Evolutionary conservation across 768 basidiomycete genomes (phyloP).

Genomic region (Solioccasus polychromus): DNA sequence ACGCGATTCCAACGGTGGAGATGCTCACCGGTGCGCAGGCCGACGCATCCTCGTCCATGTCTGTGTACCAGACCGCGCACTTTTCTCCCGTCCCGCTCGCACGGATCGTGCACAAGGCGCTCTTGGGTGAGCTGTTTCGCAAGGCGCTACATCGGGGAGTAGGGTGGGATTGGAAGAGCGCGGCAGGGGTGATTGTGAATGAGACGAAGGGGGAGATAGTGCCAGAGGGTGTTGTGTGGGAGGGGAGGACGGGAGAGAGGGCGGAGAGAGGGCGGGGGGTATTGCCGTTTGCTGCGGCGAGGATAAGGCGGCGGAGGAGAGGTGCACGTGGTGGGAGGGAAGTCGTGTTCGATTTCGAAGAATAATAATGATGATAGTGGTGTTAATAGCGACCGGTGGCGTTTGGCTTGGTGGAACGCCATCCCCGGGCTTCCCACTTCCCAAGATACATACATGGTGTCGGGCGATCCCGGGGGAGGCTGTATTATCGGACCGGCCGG

Average conservation of each 20-base stretch:
- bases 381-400: too few species aligned
- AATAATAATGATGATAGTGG: too few species aligned
- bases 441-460: too few species aligned
- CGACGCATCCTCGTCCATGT: neutral
- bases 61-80: too few species aligned
- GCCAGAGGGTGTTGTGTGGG: neutral
- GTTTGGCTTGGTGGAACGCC: too few species aligned
- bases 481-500: too few species aligned
- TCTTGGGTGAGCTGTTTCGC: conserved; percentile 19
- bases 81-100: conserved; percentile 23
- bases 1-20: conserved; percentile 11
- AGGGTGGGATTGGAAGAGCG: conserved; percentile 26
- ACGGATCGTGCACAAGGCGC: conserved; percentile 19
- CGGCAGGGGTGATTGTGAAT: conserved; percentile 12
- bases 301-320: conserved; percentile 21
- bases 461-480: too few species aligned
- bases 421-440: too few species aligned
- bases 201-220: conserved; percentile 21
- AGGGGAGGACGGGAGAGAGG: neutral
- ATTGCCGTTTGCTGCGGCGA: conserved; percentile 24
- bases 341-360: conserved; percentile 13
- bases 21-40: conserved; percentile 17
- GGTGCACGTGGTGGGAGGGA: conserved; percentile 20
- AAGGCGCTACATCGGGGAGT: conserved; percentile 15
- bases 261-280: neutral